These are phyloP conservation scores for Alternaria solani DNA, from an alignment of 2,329 filamentous ascomycete genomes.

Conservation along the genomic window DNA sequence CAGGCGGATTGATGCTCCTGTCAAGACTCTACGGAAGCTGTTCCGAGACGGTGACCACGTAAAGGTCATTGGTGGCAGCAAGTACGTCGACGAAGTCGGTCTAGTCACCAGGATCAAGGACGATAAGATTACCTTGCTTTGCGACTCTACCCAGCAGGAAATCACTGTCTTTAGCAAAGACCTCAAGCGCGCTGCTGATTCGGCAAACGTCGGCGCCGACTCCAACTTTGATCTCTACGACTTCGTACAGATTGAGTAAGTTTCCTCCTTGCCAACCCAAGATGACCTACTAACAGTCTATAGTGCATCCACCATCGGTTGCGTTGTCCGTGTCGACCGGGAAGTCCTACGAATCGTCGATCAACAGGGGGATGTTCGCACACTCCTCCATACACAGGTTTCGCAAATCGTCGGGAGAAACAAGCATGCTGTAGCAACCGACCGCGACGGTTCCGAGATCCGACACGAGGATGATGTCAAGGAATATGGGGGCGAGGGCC, in stretches of 20 bases:
- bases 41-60: conserved; percentile 96
- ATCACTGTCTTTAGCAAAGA: conserved; percentile 99
- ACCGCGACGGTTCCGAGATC: conserved; percentile 93
- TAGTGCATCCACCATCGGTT: conserved; percentile 84
- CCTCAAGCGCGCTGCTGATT: conserved; percentile 89
- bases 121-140: conserved; percentile 90
- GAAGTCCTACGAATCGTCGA: conserved; percentile 91
- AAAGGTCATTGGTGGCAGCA: conserved; percentile 96
- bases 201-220: conserved; percentile 82
- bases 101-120: conserved; percentile 95
- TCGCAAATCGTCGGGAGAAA: conserved; percentile 86
- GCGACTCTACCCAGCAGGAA: conserved; percentile 90
- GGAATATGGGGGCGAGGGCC: conserved; percentile 84
- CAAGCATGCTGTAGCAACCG: conserved; percentile 86
- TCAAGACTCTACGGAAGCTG: conserved; percentile 89
- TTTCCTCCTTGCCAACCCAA: conserved; percentile 18
- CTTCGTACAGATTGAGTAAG: conserved; percentile 87
- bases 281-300: conserved; percentile 18
- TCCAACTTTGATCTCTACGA: conserved; percentile 93
- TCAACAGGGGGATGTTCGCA: conserved; percentile 83
- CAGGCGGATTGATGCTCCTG: conserved; percentile 89
- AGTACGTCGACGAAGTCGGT: conserved; percentile 93
- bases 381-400: conserved; percentile 88
- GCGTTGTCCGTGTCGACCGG: conserved; percentile 92
- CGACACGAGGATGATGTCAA: conserved; percentile 90